Conservation (phyloP, 2,329 filamentous ascomycete genomes). For the Sporothrix inflata region DNA sequence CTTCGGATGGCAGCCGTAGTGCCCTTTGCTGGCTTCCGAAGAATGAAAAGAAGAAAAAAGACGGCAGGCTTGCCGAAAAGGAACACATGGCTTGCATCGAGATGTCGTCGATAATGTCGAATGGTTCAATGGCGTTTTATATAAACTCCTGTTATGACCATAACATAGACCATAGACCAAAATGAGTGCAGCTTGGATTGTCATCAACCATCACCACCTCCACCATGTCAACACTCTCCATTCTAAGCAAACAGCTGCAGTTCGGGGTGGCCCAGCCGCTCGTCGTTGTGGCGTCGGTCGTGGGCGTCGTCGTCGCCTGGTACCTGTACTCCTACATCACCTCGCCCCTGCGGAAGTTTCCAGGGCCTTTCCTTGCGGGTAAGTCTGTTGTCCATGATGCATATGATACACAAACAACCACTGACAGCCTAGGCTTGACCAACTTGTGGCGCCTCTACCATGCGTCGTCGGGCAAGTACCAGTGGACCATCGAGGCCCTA, state of each 20-base stretch:
- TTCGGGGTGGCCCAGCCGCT: background rate
- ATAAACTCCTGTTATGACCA: background rate
- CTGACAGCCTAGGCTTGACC: background rate
- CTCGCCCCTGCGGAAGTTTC: background rate
- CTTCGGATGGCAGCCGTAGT: background rate
- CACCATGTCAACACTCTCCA: slow-evolving; percentile 2
- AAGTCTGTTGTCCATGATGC: background rate
- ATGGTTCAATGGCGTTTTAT: background rate
- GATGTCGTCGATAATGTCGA: background rate
- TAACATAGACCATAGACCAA: background rate
- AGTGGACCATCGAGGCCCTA: slow-evolving; percentile 38
- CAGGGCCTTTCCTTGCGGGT: background rate
- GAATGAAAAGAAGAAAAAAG: background rate
- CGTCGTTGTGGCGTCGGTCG: background rate
- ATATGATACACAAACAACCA: background rate
- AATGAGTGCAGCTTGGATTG: background rate
- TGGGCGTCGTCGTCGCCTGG: background rate
- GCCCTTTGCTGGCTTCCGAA: background rate
- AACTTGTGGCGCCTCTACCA: background rate
- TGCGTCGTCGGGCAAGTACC: slow-evolving; percentile 34
- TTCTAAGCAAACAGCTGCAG: background rate
- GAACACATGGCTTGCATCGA: background rate
- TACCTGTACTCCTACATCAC: background rate
- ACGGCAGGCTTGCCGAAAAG: background rate
- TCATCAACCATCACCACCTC: background rate